Percentiles rank a stretch among this genome's conserved stretches.
These are phyloP conservation scores for Fusarium nanum DNA, from an alignment of 2,329 filamentous ascomycete species.

Conservation along the genomic window DNA sequence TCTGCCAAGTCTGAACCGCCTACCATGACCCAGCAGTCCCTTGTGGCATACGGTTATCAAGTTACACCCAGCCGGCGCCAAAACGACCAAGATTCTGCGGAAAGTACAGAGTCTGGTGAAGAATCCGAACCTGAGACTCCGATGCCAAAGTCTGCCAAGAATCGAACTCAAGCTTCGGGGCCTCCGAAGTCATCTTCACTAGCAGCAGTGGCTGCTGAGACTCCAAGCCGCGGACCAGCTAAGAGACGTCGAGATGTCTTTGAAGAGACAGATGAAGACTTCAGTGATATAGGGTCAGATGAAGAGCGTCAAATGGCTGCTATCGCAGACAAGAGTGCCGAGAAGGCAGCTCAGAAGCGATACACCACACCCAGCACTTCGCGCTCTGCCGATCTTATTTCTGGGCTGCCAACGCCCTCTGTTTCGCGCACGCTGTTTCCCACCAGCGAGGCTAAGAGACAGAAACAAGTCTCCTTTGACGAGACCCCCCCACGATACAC, in stretches of 20 bases:
- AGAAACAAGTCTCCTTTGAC: slow-evolving; percentile 51
- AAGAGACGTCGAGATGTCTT: slow-evolving; percentile 49
- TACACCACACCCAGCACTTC: slow-evolving; percentile 46
- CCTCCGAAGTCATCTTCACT: slow-evolving; percentile 1
- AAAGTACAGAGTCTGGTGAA: slow-evolving; percentile 27
- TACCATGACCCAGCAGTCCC: slow-evolving; percentile 46
- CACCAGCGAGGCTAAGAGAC: slow-evolving; percentile 46
- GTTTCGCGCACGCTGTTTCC: slow-evolving; percentile 54
- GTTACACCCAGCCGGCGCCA: slow-evolving; percentile 37
- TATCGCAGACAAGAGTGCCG: slow-evolving; percentile 52
- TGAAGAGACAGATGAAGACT: slow-evolving; percentile 47
- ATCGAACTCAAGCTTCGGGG: neutral
- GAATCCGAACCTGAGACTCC: slow-evolving; percentile 20
- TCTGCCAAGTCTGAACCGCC: slow-evolving; percentile 44
- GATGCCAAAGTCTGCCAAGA: neutral
- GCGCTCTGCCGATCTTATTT: slow-evolving; percentile 42
- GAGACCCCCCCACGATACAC: slow-evolving; percentile 23
- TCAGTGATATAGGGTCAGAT: slow-evolving; percentile 54
- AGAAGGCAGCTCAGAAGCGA: slow-evolving; percentile 35
- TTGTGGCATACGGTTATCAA: slow-evolving; percentile 48
- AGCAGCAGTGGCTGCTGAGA: slow-evolving; percentile 10
- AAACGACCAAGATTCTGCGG: slow-evolving; percentile 11
- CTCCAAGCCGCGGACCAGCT: slow-evolving; percentile 36
- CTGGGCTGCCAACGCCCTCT: slow-evolving; percentile 50
- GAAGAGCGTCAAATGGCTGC: slow-evolving; percentile 53